Evolutionary conservation across 2,329 filamentous ascomycete genomes (phyloP).

Genomic region (Didymella sp.): DNA sequence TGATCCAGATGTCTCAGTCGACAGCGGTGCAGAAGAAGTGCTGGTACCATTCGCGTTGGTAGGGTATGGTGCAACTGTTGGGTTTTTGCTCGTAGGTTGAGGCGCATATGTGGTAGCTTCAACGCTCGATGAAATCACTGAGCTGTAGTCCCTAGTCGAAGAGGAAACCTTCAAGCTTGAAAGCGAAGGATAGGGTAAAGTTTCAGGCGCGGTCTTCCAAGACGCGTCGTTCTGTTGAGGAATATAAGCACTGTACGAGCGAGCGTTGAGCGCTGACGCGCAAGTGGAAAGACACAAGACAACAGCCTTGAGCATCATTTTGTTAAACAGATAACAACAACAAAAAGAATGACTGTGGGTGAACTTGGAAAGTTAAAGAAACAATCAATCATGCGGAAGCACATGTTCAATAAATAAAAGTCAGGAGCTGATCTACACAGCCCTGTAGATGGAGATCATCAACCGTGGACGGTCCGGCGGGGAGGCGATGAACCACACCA

Average conservation of each 20-base stretch:
- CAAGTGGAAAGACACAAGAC: constrained; percentile 22
- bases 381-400: background rate
- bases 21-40: constrained; percentile 21
- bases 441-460: constrained; percentile 9
- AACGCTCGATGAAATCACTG: background rate
- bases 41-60: constrained; percentile 14
- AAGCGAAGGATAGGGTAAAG: background rate
- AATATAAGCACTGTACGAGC: constrained; percentile 9
- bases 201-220: background rate
- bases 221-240: background rate
- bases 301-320: constrained; percentile 19
- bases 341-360: constrained; percentile 20
- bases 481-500: constrained; percentile 1
- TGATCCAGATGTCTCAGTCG: constrained; percentile 21
- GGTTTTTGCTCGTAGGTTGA: constrained; percentile 14
- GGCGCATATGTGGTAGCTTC: constrained; percentile 1
- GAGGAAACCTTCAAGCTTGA: background rate
- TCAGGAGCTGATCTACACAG: constrained; percentile 9
- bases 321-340: constrained; percentile 2
- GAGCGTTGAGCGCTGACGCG: constrained; percentile 27
- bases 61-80: constrained; percentile 19
- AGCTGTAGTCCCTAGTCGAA: background rate
- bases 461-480: background rate
- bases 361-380: background rate
- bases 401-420: constrained; percentile 13